These are phyloP conservation scores for Euphorbia peplus DNA, from an alignment of 345 rosid species.

Conservation along the genomic window DNA sequence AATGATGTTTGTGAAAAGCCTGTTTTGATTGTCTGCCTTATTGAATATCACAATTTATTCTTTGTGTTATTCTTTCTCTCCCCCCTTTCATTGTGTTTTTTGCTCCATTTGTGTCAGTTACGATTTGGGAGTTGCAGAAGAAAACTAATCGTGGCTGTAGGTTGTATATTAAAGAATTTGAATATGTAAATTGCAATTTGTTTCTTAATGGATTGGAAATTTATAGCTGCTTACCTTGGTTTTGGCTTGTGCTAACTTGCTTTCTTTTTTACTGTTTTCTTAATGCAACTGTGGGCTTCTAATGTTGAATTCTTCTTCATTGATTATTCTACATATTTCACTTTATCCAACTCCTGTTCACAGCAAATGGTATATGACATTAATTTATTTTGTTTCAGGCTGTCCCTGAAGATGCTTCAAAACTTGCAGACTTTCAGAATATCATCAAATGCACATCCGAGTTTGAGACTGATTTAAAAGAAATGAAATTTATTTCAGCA, in stretches of 20 bases:
- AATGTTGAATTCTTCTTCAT: background rate
- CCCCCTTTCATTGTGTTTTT: too few relatives aligned
- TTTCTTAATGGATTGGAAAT: too few relatives aligned
- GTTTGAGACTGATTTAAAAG: constrained; percentile 71
- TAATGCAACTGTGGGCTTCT: background rate
- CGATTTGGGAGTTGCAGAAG: too few relatives aligned
- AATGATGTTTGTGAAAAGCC: too few relatives aligned
- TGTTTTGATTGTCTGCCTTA: too few relatives aligned
- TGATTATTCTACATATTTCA: background rate
- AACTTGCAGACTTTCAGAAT: constrained; percentile 83
- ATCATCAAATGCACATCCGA: constrained; percentile 55
- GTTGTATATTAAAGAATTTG: too few relatives aligned
- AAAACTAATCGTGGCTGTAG: too few relatives aligned
- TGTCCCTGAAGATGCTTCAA: constrained; percentile 92
- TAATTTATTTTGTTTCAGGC: constrained; percentile 43
- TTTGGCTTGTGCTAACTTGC: background rate
- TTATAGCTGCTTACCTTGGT: background rate
- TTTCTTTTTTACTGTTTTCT: background rate
- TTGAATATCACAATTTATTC: too few relatives aligned
- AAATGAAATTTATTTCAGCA: constrained; percentile 61
- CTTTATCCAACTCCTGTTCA: background rate
- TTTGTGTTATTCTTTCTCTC: too few relatives aligned
- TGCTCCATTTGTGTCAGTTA: too few relatives aligned
- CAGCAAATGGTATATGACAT: background rate
- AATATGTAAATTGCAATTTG: too few relatives aligned